Percentiles rank a stretch among this genome's conserved stretches.
These are phyloP conservation scores for Pseudopyricularia cyperi DNA, from an alignment of 2,329 filamentous ascomycete species.

Conservation along the genomic window DNA sequence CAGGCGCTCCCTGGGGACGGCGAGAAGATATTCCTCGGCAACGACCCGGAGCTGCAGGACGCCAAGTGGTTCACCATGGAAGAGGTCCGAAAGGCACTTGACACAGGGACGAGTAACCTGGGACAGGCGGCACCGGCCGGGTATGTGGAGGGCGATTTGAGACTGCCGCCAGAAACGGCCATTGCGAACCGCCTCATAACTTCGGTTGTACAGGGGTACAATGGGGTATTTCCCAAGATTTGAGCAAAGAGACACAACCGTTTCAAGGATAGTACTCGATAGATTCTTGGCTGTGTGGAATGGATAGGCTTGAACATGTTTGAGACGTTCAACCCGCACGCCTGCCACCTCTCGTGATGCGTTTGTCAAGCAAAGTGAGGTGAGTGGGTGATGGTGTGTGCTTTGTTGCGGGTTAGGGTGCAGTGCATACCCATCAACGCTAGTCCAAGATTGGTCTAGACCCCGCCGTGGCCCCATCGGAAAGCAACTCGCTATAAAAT, in stretches of 20 bases:
- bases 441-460: not conserved
- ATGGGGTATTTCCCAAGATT: constrained; percentile 41
- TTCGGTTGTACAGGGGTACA: constrained; percentile 66
- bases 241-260: constrained; percentile 13
- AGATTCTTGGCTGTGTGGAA: not conserved
- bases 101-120: constrained; percentile 51
- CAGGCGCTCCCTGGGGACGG: constrained; percentile 65
- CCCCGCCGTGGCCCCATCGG: not conserved
- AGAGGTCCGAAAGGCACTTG: constrained; percentile 65
- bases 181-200: constrained; percentile 84
- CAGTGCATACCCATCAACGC: not conserved
- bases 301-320: not conserved
- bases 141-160: constrained; percentile 65
- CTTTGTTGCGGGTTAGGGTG: not conserved
- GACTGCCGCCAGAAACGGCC: constrained; percentile 72
- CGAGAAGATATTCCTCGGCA: constrained; percentile 68
- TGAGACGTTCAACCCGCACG: not conserved
- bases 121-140: constrained; percentile 49
- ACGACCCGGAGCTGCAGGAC: constrained; percentile 84
- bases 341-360: no score
- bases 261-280: not conserved
- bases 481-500: not conserved
- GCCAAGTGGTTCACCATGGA: constrained; percentile 80
- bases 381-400: no score
- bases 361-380: no score